A percentile compares a stretch with the other conserved stretches of the same genome.
Conservation (phyloP, 2,329 filamentous ascomycete species). For the Stemphylium vesicarium region DNA sequence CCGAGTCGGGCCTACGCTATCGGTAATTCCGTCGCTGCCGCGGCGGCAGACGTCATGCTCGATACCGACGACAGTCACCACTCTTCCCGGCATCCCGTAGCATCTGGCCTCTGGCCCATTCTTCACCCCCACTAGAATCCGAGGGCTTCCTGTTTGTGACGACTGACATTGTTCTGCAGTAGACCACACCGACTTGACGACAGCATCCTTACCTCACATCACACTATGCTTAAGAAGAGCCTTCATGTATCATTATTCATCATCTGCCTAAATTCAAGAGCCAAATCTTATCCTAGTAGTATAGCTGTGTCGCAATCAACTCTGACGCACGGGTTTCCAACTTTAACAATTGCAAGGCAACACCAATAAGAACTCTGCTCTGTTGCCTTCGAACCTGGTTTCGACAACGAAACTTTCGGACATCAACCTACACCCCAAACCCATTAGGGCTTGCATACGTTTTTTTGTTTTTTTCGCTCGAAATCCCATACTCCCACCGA, state of each 20-base stretch:
- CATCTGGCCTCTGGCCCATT: slow-evolving; percentile 2
- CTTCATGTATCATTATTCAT: neutral
- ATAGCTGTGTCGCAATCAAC: neutral
- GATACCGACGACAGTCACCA: neutral
- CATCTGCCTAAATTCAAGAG: neutral
- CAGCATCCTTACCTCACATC: neutral
- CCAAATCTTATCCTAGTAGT: neutral
- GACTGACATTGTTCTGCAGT: slow-evolving; percentile 5
- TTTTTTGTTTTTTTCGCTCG: no score
- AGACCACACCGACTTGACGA: slow-evolving; percentile 6
- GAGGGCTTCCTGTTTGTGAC: slow-evolving; percentile 9
- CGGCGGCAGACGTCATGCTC: slow-evolving; percentile 6
- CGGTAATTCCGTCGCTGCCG: neutral
- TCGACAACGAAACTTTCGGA: neutral
- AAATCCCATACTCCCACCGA: no score
- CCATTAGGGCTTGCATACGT: neutral
- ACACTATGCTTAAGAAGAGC: neutral
- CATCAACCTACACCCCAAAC: neutral
- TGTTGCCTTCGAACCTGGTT: neutral
- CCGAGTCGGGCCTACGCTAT: neutral
- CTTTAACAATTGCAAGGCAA: neutral
- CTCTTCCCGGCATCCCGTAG: neutral
- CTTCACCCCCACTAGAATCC: neutral
- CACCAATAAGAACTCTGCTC: neutral
- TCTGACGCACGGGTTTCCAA: neutral